A percentile compares a stretch with the other conserved stretches of the same genome.
Conservation (phyloP, 306 rosid species). For the Cicer cuneatum region DNA sequence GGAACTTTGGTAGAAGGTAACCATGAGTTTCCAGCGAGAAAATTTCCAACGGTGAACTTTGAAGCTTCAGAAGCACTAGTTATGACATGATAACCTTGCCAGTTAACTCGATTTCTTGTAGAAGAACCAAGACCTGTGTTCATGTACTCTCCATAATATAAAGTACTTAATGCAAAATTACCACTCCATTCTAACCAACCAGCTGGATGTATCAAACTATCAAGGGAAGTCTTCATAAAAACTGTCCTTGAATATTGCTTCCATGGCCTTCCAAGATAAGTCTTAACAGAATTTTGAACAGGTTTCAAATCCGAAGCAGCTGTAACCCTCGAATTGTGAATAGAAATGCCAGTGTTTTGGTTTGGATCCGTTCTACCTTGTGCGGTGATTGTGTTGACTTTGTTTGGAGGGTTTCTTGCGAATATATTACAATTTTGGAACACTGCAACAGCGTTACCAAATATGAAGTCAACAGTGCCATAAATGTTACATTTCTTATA, state of each 20-base stretch:
- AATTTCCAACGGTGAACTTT: constrained; percentile 58
- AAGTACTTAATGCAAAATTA: constrained; percentile 55
- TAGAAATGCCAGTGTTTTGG: constrained; percentile 72
- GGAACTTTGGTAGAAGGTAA: constrained; percentile 72
- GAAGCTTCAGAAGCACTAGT: constrained; percentile 66
- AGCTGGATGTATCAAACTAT: constrained; percentile 53
- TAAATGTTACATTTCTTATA: constrained; percentile 45
- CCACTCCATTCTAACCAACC: constrained; percentile 79
- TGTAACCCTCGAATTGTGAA: constrained; percentile 54
- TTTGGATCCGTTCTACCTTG: constrained; percentile 70
- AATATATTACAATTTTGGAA: constrained; percentile 64
- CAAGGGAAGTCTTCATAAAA: constrained; percentile 60
- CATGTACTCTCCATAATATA: constrained; percentile 61
- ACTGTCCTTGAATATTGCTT: constrained; percentile 58
- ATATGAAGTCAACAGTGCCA: constrained; percentile 45
- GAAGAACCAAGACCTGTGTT: constrained; percentile 64
- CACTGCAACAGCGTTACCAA: constrained; percentile 56
- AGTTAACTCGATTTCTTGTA: constrained; percentile 58
- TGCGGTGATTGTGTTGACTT: constrained; percentile 61
- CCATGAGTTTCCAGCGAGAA: constrained; percentile 69
- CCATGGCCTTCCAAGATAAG: constrained; percentile 74
- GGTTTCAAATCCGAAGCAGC: constrained; percentile 50
- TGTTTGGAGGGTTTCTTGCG: constrained; percentile 61
- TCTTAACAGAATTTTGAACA: constrained; percentile 42
- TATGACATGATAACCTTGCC: constrained; percentile 67